Evolutionary conservation across 2,329 filamentous ascomycete species (phyloP).

Genomic region (Aphanocladium album): DNA sequence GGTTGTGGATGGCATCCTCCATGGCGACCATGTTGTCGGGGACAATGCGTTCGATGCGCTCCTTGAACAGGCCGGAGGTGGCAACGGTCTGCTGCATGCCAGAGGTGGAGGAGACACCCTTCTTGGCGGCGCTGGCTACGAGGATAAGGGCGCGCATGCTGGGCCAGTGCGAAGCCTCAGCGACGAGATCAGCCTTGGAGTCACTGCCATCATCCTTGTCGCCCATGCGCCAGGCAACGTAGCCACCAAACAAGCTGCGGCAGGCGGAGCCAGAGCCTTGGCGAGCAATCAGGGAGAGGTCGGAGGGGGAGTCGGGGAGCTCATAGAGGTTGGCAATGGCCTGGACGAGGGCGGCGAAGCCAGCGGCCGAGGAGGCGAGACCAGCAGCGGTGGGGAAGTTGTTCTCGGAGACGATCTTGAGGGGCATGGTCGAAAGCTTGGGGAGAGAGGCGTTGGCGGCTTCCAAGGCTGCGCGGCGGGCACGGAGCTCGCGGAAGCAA

Average conservation of each 20-base stretch:
- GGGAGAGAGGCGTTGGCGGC: constrained; percentile 66
- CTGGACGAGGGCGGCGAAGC: constrained; percentile 67
- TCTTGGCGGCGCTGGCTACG: constrained; percentile 89
- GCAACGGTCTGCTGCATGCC: constrained; percentile 97
- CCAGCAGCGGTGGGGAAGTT: constrained; percentile 98
- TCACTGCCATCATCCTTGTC: constrained; percentile 72
- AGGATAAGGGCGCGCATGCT: constrained; percentile 89
- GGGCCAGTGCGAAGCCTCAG: constrained; percentile 87
- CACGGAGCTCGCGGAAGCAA: constrained; percentile 81
- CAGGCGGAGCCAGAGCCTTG: constrained; percentile 95
- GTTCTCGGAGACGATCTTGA: constrained; percentile 91
- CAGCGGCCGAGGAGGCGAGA: constrained; percentile 67
- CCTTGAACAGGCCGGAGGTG: constrained; percentile 81
- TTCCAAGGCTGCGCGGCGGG: constrained; percentile 73
- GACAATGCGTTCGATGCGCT: constrained; percentile 70
- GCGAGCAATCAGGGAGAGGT: constrained; percentile 82
- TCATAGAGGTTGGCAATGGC: constrained; percentile 90
- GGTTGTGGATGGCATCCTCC: constrained; percentile 71
- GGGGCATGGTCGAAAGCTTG: constrained; percentile 68
- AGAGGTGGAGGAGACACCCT: constrained; percentile 85
- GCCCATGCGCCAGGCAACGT: constrained; percentile 91
- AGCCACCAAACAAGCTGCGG: constrained; percentile 87
- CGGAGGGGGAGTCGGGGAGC: constrained; percentile 72
- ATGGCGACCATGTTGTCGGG: constrained; percentile 79
- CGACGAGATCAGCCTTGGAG: constrained; percentile 82